Percentiles rank a stretch among this genome's conserved stretches.
These are phyloP conservation scores for Blastocystis sp. DNA, from an alignment of 352 stramenopile genomes.

Conservation along the genomic window DNA sequence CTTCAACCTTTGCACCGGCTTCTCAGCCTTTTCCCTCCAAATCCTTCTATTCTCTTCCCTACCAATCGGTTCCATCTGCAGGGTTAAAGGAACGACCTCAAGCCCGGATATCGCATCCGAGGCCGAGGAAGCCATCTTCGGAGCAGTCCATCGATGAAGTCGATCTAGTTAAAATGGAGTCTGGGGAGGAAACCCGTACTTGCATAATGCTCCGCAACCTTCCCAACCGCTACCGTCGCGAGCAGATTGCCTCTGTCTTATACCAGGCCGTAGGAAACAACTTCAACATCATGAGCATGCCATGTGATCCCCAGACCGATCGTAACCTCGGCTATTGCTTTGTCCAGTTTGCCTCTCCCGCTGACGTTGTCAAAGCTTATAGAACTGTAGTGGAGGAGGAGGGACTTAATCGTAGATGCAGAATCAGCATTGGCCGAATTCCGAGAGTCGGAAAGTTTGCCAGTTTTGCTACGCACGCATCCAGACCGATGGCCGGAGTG, in stretches of 20 bases:
- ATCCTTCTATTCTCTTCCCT: too few relatives aligned
- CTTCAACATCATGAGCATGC: neutral
- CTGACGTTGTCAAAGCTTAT: neutral
- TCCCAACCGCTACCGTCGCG: neutral
- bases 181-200: neutral
- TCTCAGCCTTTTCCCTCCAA: too few relatives aligned
- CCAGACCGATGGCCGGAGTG: neutral
- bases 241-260: neutral
- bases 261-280: neutral
- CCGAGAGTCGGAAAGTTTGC: neutral
- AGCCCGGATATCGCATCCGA: neutral
- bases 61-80: too few relatives aligned
- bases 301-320: neutral
- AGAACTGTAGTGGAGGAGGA: neutral
- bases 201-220: neutral
- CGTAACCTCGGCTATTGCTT: conserved; percentile 1
- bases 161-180: neutral
- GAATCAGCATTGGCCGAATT: neutral
- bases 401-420: neutral
- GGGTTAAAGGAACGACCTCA: too few relatives aligned
- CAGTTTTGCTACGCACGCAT: neutral
- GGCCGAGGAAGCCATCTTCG: neutral
- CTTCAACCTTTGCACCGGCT: too few relatives aligned
- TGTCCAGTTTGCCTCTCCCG: neutral
- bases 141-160: neutral